Evolutionary conservation across 1,284 basidiomycete genomes (phyloP), one percentile per base, ranked within the genome.

Genomic region (Ceratobasidium sp.): DNA sequence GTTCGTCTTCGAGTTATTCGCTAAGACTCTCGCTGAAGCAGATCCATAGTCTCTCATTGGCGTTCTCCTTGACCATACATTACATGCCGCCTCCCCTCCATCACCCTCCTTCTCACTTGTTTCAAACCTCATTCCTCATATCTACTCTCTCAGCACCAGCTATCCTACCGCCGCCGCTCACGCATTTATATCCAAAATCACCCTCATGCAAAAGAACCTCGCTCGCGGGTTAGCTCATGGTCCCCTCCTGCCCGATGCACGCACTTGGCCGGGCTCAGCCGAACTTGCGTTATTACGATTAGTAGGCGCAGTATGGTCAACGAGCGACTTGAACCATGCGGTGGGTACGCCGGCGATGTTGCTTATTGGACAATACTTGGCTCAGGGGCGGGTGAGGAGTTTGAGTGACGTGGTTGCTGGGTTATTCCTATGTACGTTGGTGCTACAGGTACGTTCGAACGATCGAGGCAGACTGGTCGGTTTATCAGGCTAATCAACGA

Each of bases 151-250:
- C 54, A 90, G 92, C 44, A 90, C 91, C 79, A 85, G 91, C 24
- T 97, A 97, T 83, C 95, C 97, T 0, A 87, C 93, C 69, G 88
- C 91, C 54, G 88, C 92, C 4, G 94, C 97, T 0, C 87, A 90
- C 63, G 89, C 91, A 80, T 96, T 97, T 82, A 89, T 93, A 75
- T 84, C 88, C 63, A 99, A 99, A 83, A 87, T 99, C 57, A 85
- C 87, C 0, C 83, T 98, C 11, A 98, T 99, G 95, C 92, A 99
- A 82, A 96, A 96, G 84, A 99, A 99, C 82, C 89, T 99, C 63
- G 90, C 90, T 73, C 90, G 91, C 5, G 97, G 96, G 5, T 85
- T 99, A 7, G 88, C 91, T 1, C 87, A 86, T n/a, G 95, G 94
- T 0, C 85, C 94, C 0, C 85, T 89, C 15, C 85, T 89, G 24